Evolutionary conservation across 2,329 filamentous ascomycete species (phyloP).

Genomic region (Fusarium palustre): DNA sequence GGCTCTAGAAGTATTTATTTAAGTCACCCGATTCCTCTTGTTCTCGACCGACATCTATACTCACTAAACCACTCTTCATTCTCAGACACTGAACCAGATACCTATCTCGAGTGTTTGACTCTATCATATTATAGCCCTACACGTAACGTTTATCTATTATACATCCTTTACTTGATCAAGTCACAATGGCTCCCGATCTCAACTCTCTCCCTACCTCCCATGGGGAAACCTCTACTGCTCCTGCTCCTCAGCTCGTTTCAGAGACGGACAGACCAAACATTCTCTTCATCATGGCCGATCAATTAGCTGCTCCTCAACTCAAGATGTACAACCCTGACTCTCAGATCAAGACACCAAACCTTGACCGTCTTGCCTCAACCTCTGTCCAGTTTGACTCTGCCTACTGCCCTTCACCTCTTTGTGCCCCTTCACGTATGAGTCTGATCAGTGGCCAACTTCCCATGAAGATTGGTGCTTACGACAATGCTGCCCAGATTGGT

Average conservation of each 20-base stretch:
- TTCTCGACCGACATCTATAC: background rate
- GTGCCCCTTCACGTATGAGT: slow-evolving; percentile 91
- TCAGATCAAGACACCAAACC: slow-evolving; percentile 90
- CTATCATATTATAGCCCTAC: background rate
- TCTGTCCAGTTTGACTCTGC: slow-evolving; percentile 93
- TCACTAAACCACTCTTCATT: background rate
- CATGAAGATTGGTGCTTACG: slow-evolving; percentile 90
- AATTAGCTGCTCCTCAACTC: slow-evolving; percentile 88
- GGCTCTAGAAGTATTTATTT: slow-evolving; percentile 9
- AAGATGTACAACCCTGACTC: slow-evolving; percentile 92
- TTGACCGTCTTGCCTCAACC: slow-evolving; percentile 82
- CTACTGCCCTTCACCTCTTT: slow-evolving; percentile 93
- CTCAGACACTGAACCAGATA: slow-evolving; percentile 12
- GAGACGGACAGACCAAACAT: slow-evolving; percentile 56
- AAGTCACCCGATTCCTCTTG: slow-evolving; percentile 18
- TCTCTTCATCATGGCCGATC: slow-evolving; percentile 94
- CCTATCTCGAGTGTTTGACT: background rate
- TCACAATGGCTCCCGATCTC: slow-evolving; percentile 76
- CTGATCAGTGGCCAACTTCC: slow-evolving; percentile 94
- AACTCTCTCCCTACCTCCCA: slow-evolving; percentile 75
- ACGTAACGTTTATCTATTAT: background rate
- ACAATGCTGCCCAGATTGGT: slow-evolving; percentile 87
- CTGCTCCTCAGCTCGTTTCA: slow-evolving; percentile 30
- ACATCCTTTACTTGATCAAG: slow-evolving; percentile 1
- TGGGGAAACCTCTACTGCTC: slow-evolving; percentile 33